Conservation (phyloP, 2,329 filamentous ascomycete genomes). For the Thelonectria discophora region DNA sequence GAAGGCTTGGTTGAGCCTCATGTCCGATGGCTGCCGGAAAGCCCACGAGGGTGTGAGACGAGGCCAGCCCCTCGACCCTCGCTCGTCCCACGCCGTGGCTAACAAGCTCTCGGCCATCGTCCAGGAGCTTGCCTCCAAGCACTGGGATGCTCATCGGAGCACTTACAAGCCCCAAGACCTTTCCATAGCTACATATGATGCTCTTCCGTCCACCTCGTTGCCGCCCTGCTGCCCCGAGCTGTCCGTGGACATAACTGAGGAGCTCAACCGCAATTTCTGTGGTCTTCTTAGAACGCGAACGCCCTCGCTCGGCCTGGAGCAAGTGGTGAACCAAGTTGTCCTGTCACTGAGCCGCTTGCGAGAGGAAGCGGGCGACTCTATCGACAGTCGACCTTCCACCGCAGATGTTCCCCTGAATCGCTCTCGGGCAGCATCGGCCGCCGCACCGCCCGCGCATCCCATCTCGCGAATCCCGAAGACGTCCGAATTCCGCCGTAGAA, state of each 20-base stretch:
- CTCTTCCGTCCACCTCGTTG: slow-evolving; percentile 44
- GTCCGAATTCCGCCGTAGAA: slow-evolving; percentile 28
- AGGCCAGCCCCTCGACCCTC: slow-evolving; percentile 10
- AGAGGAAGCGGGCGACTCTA: slow-evolving; percentile 27
- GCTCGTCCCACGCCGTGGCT: slow-evolving; percentile 23
- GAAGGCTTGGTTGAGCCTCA: slow-evolving; percentile 75
- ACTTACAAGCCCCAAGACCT: slow-evolving; percentile 47
- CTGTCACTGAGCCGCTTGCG: slow-evolving; percentile 39
- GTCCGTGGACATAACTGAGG: slow-evolving; percentile 55
- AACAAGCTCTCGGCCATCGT: slow-evolving; percentile 47
- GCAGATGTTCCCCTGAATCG: slow-evolving; percentile 28
- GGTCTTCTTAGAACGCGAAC: slow-evolving; percentile 55
- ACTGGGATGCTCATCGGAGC: slow-evolving; percentile 57
- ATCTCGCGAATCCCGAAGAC: slow-evolving; percentile 37
- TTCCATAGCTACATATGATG: slow-evolving; percentile 40
- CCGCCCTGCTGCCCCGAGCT: slow-evolving; percentile 61
- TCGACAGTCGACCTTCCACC: slow-evolving; percentile 28
- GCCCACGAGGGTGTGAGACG: slow-evolving; percentile 54
- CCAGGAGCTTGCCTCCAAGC: slow-evolving; percentile 54
- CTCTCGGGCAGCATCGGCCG: slow-evolving; percentile 31
- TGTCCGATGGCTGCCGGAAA: slow-evolving; percentile 56
- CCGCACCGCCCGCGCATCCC: slow-evolving; percentile 25
- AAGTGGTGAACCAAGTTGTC: slow-evolving; percentile 58
- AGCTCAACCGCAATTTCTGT: slow-evolving; percentile 61
- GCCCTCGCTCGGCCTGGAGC: slow-evolving; percentile 52